Evolutionary conservation across 208 protist species (phyloP), one percentile per base, ranked within the genome.

Genomic region (Trypanosoma cruzi): DNA sequence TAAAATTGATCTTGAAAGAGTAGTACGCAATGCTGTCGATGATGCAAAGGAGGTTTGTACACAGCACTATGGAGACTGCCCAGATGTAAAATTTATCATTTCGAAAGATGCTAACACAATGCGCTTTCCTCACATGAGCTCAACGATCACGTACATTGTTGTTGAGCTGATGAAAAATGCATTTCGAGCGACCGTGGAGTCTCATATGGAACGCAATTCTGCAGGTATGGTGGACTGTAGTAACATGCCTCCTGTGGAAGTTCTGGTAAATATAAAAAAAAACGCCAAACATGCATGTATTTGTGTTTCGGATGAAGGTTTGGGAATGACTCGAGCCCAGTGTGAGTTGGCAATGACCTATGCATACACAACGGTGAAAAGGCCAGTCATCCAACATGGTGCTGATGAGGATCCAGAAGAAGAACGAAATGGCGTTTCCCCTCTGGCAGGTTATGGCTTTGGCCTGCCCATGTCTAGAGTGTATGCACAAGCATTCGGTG

Each of bases 81-180:
- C 97, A 10, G 83, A 96, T 53, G 87, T 97, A 0, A 73, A 90
- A 59, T 84, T 98, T 59, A 70, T 85, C 56, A 67, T 93, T 50
- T 87, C 83, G 1, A 85, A 79, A 0, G 78, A 91, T 77, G 68
- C 65, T 18, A 79, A 90, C 48, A 71, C 68, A 63, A 71, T 95
- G 48, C 77, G 74, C 26, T 96, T 98, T 74, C 78, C 95, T 3
- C 96, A 98, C 74, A 94, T 98, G 79, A 92, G 90, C 37, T 95
- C 90, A 22, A 98, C 97, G 46, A 90, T 99, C 29, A 90, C 95
- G 50, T 98, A 98, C 80, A 93, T 98, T 62, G 81, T 99, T 20
- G 73, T 98, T 24, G 97, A 99, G 72, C 56, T 98, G 49, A 84
- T 98, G 78, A 98, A 98, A 80, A 98, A 98, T 76, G 93, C 93